phyloP scores from a whole-genome alignment of 495 filamentous ascomycete species.

The Hypoxylon rickii region DNA sequence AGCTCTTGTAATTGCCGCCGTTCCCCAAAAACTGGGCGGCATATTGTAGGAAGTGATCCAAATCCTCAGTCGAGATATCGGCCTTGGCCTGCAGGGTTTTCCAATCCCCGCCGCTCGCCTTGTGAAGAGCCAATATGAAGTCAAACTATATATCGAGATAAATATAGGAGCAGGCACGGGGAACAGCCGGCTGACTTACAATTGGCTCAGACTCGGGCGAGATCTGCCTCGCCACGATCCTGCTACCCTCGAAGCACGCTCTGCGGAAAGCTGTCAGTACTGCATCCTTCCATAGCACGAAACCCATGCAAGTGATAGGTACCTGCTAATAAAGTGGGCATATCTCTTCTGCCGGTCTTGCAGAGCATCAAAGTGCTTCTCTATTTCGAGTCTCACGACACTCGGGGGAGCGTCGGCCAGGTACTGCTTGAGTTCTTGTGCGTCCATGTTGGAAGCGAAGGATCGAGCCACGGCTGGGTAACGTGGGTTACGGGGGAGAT shows the following conservation, averaged over 20 bases:
- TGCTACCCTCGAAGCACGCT: slow-evolving; percentile 81
- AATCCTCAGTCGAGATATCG: slow-evolving; percentile 67
- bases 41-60: slow-evolving; percentile 83
- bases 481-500: background rate
- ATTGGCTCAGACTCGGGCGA: slow-evolving; percentile 90
- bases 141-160: slow-evolving; percentile 59
- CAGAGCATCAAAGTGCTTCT: slow-evolving; percentile 85
- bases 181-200: slow-evolving; percentile 25
- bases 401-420: slow-evolving; percentile 87
- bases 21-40: slow-evolving; percentile 89
- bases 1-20: slow-evolving; percentile 92
- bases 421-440: slow-evolving; percentile 68
- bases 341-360: slow-evolving; percentile 81
- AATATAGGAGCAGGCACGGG: slow-evolving; percentile 7
- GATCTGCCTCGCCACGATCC: slow-evolving; percentile 84
- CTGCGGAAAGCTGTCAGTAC: slow-evolving; percentile 46
- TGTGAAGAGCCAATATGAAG: slow-evolving; percentile 81
- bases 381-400: slow-evolving; percentile 82
- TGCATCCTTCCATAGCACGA: background rate
- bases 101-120: slow-evolving; percentile 78
- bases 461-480: slow-evolving; percentile 10
- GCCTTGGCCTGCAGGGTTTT: slow-evolving; percentile 68
- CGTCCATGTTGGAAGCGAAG: slow-evolving; percentile 44
- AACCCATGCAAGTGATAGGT: slow-evolving; percentile 18
- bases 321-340: slow-evolving; percentile 90